Evolutionary conservation across 495 filamentous ascomycete species (phyloP).

Genomic region (Xylaria telfairii): DNA sequence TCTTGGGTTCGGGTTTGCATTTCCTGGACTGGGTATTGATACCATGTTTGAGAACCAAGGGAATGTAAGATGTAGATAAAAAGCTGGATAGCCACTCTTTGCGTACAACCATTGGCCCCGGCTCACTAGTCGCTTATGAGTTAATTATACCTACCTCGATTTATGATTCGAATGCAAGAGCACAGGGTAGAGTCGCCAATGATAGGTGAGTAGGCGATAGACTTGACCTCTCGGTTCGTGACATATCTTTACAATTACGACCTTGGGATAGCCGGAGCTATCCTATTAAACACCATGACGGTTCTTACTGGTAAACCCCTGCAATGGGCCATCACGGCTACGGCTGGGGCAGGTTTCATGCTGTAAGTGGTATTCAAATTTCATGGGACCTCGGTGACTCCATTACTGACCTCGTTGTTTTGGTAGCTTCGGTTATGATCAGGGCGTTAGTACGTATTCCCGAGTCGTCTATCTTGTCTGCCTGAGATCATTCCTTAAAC

Average conservation of each 20-base stretch:
- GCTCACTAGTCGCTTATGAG: neutral
- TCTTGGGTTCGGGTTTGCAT: neutral
- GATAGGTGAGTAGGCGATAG: neutral
- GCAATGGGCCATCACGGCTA: slow-evolving; percentile 20
- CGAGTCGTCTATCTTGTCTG: neutral
- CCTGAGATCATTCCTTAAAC: neutral
- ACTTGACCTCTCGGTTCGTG: neutral
- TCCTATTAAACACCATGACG: neutral
- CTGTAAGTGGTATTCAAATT: slow-evolving; percentile 13
- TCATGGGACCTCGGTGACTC: neutral
- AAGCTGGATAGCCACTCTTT: neutral
- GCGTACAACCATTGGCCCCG: neutral
- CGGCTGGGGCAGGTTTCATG: slow-evolving; percentile 19
- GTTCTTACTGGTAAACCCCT: slow-evolving; percentile 12
- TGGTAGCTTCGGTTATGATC: slow-evolving; percentile 19
- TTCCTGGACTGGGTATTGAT: neutral
- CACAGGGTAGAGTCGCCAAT: neutral
- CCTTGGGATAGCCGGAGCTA: neutral
- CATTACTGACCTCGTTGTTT: neutral
- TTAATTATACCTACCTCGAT: neutral
- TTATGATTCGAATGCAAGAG: neutral
- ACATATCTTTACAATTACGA: neutral
- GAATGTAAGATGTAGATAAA: neutral
- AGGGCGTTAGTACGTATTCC: slow-evolving; percentile 17
- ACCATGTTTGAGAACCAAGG: neutral